Evolutionary conservation across 352 stramenopile genomes (phyloP).

Genomic region (Phytophthora chlamydospora): DNA sequence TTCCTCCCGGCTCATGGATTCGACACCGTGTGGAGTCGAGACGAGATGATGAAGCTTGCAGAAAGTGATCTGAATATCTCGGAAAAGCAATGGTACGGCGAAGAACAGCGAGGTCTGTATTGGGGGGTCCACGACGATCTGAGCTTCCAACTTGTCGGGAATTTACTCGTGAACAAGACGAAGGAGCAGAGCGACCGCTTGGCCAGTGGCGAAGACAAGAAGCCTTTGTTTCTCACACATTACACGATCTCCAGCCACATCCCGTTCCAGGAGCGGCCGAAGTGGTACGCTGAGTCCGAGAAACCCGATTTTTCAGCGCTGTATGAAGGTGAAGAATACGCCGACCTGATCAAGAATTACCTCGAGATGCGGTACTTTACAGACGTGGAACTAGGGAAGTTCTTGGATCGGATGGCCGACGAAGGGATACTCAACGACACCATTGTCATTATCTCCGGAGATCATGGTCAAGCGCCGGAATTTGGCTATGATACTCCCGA

Average conservation of each 20-base stretch:
- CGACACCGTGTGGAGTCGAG: slow-evolving; percentile 43
- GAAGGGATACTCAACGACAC: slow-evolving; percentile 56
- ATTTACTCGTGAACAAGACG: slow-evolving; percentile 59
- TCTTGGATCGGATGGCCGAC: slow-evolving; percentile 53
- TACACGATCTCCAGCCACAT: slow-evolving; percentile 70
- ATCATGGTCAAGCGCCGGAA: slow-evolving; percentile 56
- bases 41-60: slow-evolving; percentile 48
- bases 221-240: slow-evolving; percentile 56
- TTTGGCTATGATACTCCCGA: slow-evolving; percentile 37
- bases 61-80: slow-evolving; percentile 44
- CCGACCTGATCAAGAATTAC: slow-evolving; percentile 41
- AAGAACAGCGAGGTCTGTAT: slow-evolving; percentile 12
- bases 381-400: slow-evolving; percentile 52
- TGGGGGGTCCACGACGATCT: slow-evolving; percentile 69
- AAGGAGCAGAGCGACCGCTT: slow-evolving; percentile 37
- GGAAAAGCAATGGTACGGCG: slow-evolving; percentile 38
- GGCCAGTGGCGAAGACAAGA: slow-evolving; percentile 30
- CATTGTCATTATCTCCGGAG: slow-evolving; percentile 59
- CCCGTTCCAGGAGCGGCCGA: slow-evolving; percentile 38
- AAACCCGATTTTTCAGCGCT: slow-evolving; percentile 49
- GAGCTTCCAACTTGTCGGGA: slow-evolving; percentile 47
- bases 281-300: slow-evolving; percentile 41
- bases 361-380: slow-evolving; percentile 59
- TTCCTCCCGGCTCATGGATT: slow-evolving; percentile 63
- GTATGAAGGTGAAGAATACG: slow-evolving; percentile 34